These are phyloP conservation scores for Camellia granthamiana DNA, from an alignment of 148 eudicot genomes.

Conservation along the genomic window DNA sequence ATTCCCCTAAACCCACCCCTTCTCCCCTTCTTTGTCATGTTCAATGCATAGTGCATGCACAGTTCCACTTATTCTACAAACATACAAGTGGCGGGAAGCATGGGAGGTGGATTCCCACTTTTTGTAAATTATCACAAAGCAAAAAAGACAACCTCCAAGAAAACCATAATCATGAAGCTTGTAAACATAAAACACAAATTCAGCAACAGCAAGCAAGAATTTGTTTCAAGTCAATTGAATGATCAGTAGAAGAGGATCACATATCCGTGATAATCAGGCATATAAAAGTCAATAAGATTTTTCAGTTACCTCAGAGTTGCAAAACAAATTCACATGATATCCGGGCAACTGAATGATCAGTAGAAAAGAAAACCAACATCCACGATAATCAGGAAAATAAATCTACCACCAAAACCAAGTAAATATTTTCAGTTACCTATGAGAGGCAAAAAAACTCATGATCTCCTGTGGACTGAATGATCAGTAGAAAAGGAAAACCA, in stretches of 20 bases:
- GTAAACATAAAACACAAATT: background rate
- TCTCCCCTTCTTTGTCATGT: too few species aligned
- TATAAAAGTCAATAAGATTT: background rate
- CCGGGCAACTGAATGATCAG: constrained; percentile 11
- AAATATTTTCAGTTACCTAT: background rate
- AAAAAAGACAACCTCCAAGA: too few species aligned
- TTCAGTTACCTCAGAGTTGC: constrained; percentile 1
- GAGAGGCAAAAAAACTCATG: background rate
- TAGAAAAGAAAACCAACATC: background rate
- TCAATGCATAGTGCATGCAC: background rate
- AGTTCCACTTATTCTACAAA: background rate
- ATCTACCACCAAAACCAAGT: background rate
- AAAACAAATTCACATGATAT: background rate
- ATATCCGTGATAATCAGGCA: background rate
- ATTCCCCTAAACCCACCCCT: background rate
- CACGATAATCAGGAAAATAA: background rate
- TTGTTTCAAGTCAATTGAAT: background rate
- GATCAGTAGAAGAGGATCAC: background rate
- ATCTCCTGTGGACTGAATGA: constrained; percentile 7
- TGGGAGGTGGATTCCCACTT: background rate
- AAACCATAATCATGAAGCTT: too few species aligned
- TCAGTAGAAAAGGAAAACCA: background rate
- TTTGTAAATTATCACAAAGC: background rate
- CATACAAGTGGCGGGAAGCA: background rate
- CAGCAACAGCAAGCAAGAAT: background rate